phyloP scores from a whole-genome alignment of 805 yeast genomes.

The Ogataea parapolymorpha region DNA sequence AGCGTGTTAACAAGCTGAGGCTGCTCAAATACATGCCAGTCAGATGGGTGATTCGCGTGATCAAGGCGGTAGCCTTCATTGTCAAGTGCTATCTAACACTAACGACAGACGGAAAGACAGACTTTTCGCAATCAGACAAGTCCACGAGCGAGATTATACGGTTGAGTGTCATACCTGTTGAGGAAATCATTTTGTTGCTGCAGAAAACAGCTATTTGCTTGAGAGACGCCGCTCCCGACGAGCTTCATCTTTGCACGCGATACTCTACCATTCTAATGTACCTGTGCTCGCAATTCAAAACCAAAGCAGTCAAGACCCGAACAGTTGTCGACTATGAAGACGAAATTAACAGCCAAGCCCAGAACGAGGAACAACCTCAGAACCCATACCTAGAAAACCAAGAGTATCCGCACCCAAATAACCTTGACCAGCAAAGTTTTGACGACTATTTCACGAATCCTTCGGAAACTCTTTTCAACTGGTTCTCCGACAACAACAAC shows the following conservation, averaged over 20 bases:
- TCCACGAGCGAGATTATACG: conserved; percentile 37
- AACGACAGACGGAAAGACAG: conserved; percentile 31
- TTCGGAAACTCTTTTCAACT: conserved; percentile 41
- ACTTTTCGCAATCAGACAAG: conserved; percentile 1
- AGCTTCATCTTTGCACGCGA: conserved; percentile 75
- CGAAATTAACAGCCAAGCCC: conserved; percentile 17
- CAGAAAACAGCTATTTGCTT: conserved; percentile 70
- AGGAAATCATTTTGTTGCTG: conserved; percentile 64
- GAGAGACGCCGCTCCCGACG: conserved; percentile 85
- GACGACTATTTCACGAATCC: conserved; percentile 35
- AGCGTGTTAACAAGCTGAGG: conserved; percentile 60
- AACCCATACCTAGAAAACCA: neutral
- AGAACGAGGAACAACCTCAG: conserved; percentile 8
- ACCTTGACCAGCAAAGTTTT: conserved; percentile 29
- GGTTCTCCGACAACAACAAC: conserved; percentile 46
- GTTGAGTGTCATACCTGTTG: conserved; percentile 62
- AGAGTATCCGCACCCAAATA: conserved; percentile 8
- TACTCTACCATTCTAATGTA: conserved; percentile 76
- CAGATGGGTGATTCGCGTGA: conserved; percentile 85
- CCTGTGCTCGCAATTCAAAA: conserved; percentile 70
- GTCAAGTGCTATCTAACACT: conserved; percentile 79
- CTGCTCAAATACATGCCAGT: conserved; percentile 80
- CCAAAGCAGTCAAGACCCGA: conserved; percentile 27
- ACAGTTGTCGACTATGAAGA: conserved; percentile 28
- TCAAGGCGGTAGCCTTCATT: conserved; percentile 84